Conservation (phyloP, 2,329 filamentous ascomycete species). For the Cercospora beticola region DNA sequence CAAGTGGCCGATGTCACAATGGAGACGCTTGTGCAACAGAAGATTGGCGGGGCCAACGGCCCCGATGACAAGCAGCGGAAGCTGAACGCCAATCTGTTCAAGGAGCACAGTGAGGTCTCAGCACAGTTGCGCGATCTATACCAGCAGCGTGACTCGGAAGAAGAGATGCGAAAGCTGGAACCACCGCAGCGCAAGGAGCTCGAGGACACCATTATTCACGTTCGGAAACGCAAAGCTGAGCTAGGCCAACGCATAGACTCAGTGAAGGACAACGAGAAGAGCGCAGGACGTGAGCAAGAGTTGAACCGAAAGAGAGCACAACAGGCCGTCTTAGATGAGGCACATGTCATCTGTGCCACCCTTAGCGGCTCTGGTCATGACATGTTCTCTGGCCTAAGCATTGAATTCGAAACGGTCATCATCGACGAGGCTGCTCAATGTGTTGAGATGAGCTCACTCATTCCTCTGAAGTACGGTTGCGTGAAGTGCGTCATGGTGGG, state of each 20-base stretch:
- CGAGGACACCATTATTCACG: conserved; percentile 71
- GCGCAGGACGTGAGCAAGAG: conserved; percentile 78
- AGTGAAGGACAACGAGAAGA: conserved; percentile 81
- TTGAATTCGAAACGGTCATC: conserved; percentile 97
- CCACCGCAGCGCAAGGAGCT: conserved; percentile 60
- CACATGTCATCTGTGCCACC: conserved; percentile 91
- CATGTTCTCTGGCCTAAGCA: conserved; percentile 89
- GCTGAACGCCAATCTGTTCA: conserved; percentile 67
- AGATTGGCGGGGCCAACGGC: conserved; percentile 52
- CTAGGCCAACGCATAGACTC: conserved; percentile 84
- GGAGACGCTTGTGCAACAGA: conserved; percentile 81
- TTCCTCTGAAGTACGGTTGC: conserved; percentile 95
- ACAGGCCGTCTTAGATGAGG: conserved; percentile 84
- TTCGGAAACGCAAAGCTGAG: conserved; percentile 73
- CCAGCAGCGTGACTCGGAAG: conserved; percentile 62
- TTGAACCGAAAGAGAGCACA: conserved; percentile 80
- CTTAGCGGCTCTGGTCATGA: conserved; percentile 95
- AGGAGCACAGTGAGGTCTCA: conserved; percentile 60
- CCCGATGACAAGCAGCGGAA: conserved; percentile 47
- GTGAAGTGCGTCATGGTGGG: conserved; percentile 96
- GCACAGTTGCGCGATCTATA: conserved; percentile 70
- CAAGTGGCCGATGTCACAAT: conserved; percentile 88
- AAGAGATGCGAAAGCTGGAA: conserved; percentile 28
- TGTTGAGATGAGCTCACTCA: conserved; percentile 92
- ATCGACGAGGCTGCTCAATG: conserved; percentile 98